phyloP scores from a whole-genome alignment of 106 monocot genomes.

The Amphibolis antarctica region DNA sequence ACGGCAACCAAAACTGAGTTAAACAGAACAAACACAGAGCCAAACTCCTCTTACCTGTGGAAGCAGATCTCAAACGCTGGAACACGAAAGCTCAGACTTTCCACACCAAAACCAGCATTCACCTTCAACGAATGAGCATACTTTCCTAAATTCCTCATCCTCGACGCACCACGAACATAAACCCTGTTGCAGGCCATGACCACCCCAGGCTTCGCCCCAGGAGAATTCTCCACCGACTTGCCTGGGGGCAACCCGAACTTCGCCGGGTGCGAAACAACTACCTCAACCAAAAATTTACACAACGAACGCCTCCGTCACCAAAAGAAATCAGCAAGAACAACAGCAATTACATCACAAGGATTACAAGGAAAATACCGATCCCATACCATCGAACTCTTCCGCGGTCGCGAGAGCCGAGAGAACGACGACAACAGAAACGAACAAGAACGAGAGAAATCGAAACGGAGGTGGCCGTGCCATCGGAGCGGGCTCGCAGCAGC shows the following conservation, averaged over 20 bases:
- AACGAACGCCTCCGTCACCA: not conserved
- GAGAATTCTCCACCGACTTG: conserved; percentile 29
- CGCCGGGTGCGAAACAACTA: conserved; percentile 36
- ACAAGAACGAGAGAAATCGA: not conserved
- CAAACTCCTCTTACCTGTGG: conserved; percentile 35
- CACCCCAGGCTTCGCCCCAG: conserved; percentile 41
- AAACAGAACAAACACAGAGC: not conserved
- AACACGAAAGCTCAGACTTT: conserved; percentile 34
- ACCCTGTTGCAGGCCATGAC: conserved; percentile 39
- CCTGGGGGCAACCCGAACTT: conserved; percentile 38
- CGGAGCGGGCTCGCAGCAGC: too few species aligned
- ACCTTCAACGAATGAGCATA: conserved; percentile 59
- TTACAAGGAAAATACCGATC: not conserved
- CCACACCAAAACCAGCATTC: conserved; percentile 19
- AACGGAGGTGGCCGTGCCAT: not conserved
- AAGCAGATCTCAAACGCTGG: conserved; percentile 63
- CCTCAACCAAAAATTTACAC: not conserved
- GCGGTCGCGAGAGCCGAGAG: not conserved
- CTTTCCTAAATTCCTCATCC: conserved; percentile 31
- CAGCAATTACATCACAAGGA: not conserved
- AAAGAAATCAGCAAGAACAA: not conserved
- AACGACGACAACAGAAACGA: not conserved
- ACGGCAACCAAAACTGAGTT: not conserved
- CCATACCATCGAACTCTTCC: not conserved
- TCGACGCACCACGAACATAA: conserved; percentile 44